These are phyloP conservation scores for Globisporangium sylvaticum DNA, from an alignment of 352 stramenopile species.

Conservation along the genomic window DNA sequence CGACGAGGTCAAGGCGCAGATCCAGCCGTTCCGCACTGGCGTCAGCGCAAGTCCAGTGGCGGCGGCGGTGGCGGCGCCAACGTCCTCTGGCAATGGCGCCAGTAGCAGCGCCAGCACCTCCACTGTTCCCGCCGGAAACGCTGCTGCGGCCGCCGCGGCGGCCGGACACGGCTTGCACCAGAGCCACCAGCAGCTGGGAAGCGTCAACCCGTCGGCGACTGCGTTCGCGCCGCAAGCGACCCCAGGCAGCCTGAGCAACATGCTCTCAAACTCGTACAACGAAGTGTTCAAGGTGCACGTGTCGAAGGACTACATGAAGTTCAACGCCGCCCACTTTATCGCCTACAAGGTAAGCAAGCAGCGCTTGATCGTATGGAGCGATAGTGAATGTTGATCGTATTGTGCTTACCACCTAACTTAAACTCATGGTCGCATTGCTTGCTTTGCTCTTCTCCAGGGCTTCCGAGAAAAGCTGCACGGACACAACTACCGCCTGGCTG, in stretches of 20 bases:
- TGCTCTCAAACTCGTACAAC: constrained; percentile 35
- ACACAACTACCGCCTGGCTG: constrained; percentile 96
- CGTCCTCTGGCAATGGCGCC: neutral
- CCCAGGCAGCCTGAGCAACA: constrained; percentile 8
- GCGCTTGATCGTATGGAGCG: neutral
- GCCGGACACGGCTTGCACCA: neutral
- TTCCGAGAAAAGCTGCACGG: constrained; percentile 97
- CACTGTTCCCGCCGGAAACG: neutral
- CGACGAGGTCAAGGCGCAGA: constrained; percentile 73
- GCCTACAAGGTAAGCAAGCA: constrained; percentile 69
- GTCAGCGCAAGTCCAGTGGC: neutral
- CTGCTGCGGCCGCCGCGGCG: neutral
- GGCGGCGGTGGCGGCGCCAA: neutral
- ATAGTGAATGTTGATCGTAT: neutral
- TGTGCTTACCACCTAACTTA: too few species aligned
- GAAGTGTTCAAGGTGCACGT: constrained; percentile 88
- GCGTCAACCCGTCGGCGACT: constrained; percentile 3
- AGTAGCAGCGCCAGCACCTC: neutral
- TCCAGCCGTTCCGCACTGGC: constrained; percentile 45
- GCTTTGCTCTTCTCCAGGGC: constrained; percentile 32
- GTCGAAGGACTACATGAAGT: constrained; percentile 91
- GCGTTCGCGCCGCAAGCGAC: constrained; percentile 11
- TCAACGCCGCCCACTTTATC: constrained; percentile 89
- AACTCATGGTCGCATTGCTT: neutral
- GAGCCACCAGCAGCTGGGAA: neutral